Evolutionary conservation across 495 filamentous ascomycete species (phyloP).

Genomic region (Penicillium ochrochloron): DNA sequence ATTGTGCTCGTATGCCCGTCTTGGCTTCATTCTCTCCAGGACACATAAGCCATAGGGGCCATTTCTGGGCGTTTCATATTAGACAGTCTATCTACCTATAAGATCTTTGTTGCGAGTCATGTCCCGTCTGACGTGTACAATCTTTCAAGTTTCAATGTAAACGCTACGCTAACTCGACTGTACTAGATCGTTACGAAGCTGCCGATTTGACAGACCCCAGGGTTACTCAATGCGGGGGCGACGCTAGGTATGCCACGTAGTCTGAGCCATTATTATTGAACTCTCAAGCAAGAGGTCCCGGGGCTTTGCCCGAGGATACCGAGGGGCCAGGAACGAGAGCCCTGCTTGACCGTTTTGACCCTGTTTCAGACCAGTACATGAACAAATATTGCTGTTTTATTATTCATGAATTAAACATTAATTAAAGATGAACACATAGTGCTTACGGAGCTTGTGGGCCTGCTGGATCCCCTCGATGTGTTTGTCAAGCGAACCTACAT

Average conservation of each 20-base stretch:
- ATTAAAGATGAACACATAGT: not conserved
- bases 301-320: not conserved
- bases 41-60: not conserved
- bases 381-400: not conserved
- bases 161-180: not conserved
- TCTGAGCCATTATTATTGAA: not conserved
- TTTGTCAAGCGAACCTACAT: not conserved
- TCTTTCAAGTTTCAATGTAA: not conserved
- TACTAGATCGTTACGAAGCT: not conserved
- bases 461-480: not conserved
- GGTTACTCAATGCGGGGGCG: slow-evolving; percentile 2
- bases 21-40: not conserved
- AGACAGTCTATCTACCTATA: not conserved
- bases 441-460: not conserved
- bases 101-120: not conserved
- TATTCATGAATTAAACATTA: not conserved
- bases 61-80: not conserved
- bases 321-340: not conserved
- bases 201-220: not conserved
- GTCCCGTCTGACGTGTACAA: not conserved
- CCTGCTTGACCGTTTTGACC: not conserved
- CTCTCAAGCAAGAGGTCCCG: not conserved
- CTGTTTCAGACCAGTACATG: not conserved
- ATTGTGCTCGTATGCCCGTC: not conserved
- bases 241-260: slow-evolving; percentile 3